phyloP scores from a whole-genome alignment of 441 rosid genomes.

The Populus hybrid region DNA sequence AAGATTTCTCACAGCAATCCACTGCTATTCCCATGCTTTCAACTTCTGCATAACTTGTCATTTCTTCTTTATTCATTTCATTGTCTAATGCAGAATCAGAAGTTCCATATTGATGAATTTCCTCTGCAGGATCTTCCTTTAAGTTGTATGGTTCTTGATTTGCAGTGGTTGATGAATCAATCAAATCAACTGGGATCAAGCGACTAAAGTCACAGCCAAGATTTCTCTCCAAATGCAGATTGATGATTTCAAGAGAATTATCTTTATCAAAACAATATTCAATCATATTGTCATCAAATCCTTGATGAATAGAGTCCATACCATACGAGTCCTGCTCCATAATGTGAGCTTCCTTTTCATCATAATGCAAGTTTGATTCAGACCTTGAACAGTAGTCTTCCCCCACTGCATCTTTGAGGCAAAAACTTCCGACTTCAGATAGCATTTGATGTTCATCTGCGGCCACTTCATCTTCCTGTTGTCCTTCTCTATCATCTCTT shows the following conservation, averaged over 20 bases:
- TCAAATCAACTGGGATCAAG: slow-evolving; percentile 41
- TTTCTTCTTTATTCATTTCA: slow-evolving; percentile 17
- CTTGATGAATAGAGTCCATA: slow-evolving; percentile 14
- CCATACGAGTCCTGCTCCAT: slow-evolving; percentile 5
- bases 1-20: slow-evolving; percentile 8
- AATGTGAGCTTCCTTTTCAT: slow-evolving; percentile 35
- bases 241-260: slow-evolving; percentile 31
- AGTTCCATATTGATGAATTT: slow-evolving; percentile 22
- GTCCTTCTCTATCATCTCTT: slow-evolving; percentile 29
- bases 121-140: slow-evolving; percentile 26
- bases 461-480: slow-evolving; percentile 22
- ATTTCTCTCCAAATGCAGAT: slow-evolving; percentile 17
- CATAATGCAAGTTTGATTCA: slow-evolving; percentile 33
- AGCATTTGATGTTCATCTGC: slow-evolving; percentile 47
- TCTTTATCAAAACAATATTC: slow-evolving; percentile 31
- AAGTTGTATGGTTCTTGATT: slow-evolving; percentile 30
- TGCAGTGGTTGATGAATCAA: slow-evolving; percentile 44
- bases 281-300: slow-evolving; percentile 8
- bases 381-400: slow-evolving; percentile 55
- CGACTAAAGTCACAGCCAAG: slow-evolving; percentile 27
- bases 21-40: slow-evolving; percentile 13
- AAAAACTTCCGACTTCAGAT: slow-evolving; percentile 58
- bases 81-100: slow-evolving; percentile 14
- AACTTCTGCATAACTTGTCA: slow-evolving; percentile 12
- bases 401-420: slow-evolving; percentile 47